Conservation (phyloP, 805 yeast species). For the Debaryomyces prosopidis region DNA sequence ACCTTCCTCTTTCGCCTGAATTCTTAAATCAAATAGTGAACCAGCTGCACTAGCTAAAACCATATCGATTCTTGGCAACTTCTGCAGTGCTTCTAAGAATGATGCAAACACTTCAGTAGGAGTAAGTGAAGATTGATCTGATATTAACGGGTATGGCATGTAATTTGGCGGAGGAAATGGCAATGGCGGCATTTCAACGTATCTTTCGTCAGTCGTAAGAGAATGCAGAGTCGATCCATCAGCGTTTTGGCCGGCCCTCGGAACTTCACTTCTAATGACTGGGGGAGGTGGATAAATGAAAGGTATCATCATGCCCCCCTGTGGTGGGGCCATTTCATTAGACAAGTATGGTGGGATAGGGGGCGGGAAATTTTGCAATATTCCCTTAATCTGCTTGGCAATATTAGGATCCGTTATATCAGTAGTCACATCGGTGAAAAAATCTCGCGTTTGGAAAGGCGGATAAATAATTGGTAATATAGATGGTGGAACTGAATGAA, state of each 20-base stretch:
- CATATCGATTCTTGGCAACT: conserved; percentile 43
- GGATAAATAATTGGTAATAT: conserved; percentile 36
- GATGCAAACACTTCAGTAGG: conserved; percentile 38
- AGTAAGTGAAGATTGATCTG: conserved; percentile 32
- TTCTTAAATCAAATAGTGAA: conserved; percentile 35
- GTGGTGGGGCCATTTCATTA: conserved; percentile 4
- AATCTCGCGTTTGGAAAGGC: conserved; percentile 31
- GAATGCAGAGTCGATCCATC: not conserved
- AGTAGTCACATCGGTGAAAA: conserved; percentile 32
- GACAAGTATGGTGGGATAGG: conserved; percentile 36
- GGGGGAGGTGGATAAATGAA: conserved; percentile 47
- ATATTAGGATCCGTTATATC: conserved; percentile 12
- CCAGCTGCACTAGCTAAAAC: conserved; percentile 49
- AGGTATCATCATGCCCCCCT: conserved; percentile 43
- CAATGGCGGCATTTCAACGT: conserved; percentile 35
- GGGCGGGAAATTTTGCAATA: conserved; percentile 35
- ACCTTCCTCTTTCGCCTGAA: conserved; percentile 34
- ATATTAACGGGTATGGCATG: conserved; percentile 45
- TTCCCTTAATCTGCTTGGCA: conserved; percentile 21
- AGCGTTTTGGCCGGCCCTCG: not conserved
- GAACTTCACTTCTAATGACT: conserved; percentile 15
- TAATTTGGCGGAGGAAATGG: conserved; percentile 47
- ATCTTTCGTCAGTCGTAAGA: not conserved
- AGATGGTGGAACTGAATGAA: conserved; percentile 38
- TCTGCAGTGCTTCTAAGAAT: conserved; percentile 35